Evolutionary conservation across 352 stramenopile genomes (phyloP), one percentile per base, ranked within the genome.

Genomic region (Phytopythium montanum): DNA sequence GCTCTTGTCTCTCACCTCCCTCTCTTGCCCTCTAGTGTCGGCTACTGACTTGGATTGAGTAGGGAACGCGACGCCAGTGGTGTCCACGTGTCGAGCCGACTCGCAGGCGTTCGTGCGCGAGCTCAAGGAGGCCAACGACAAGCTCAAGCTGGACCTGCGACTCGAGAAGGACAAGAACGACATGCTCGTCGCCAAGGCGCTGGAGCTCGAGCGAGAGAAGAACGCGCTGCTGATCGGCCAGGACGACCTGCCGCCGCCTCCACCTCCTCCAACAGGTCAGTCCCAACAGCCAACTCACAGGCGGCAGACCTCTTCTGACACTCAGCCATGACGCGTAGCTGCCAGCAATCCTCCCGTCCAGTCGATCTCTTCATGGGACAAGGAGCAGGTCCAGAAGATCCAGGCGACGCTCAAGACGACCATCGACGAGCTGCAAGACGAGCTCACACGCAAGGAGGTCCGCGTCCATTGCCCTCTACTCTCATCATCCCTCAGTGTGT

Each of bases 371-470:
- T 62, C 73, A 13, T 94, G 81, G 84, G 85, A 90, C 69, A 80
- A 83, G 28, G 76, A 94, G 56, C 82, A 92, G 50, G 58, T 74
- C 5, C 61, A 73, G 2, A 90, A 89, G 54, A 92, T 94, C 52
- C 77, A 92, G 25, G 60, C 73, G 13, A 92, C 85, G 13, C 58
- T 94, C 21, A 76, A 75, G 44, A 71, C 75, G 42, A 92, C 85
- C 2, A 89, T 94, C 29, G 69, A 87, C 13, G 85, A 94, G 53
- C 75, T 94, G 2, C 81, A 94, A 53, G 77, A 92, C n/a, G 85
- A 92, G 31, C 64, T 94, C 8, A 73, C 60, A 1, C 69, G 68
- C 31, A 91, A 90, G 69, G 79, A 94, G 42, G 73, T 82, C 36
- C 21, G 53, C 12, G 2, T 49, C n/a, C 23, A n/a, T 8, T 21